Evolutionary conservation across 169 alveolate species (phyloP), one percentile per base, ranked within the genome.

Genomic region (Plasmodium cynomolgi): DNA sequence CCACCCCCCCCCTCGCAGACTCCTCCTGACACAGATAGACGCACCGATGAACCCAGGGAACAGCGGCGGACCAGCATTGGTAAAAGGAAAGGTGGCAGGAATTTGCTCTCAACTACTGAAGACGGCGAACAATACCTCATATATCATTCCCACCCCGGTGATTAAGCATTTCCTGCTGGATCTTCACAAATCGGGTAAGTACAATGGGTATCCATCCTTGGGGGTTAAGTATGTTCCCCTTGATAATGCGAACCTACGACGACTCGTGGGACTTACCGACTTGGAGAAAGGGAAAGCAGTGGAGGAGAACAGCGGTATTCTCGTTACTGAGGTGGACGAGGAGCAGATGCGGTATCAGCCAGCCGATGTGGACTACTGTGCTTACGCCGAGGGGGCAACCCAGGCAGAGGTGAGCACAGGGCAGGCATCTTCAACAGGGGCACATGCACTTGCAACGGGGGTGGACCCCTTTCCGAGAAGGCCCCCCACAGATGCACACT

Each of bases 11-110:
- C 72, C 5, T 5, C 15, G 13, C 82, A 96, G 97, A n/a, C 93
- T 97, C 74, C 90, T 97, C 50, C 95, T 98, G 81, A 97, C 96
- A 39, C 99, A 97, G 91, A 97, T 97, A 34, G 99, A 97, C 88
- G 99, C 99, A 1, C 98, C 99, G 41, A 96, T 97, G 81, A 97
- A 97, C 80, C 97, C 99, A 0, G 99, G 99, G 37, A 97, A 97
- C 91, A 95, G 97, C 37, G 98, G 98, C 0, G 98, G 98, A 1
- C 98, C 98, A 2, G 98, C 97, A 0, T 56, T 97, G 39, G 97
- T 96, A 91, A 98, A 91, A 23, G 98, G 97, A 5, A 96, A 95
- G 81, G 98, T 97, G 29, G 97, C 95, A 3, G 98, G 98, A 34
- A 97, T 97, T 20, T 97, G 98, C 23, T 97, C 96, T 92, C 98